Evolutionary conservation across 148 eudicot species (phyloP).

Genomic region (Vaccinium darrowii): DNA sequence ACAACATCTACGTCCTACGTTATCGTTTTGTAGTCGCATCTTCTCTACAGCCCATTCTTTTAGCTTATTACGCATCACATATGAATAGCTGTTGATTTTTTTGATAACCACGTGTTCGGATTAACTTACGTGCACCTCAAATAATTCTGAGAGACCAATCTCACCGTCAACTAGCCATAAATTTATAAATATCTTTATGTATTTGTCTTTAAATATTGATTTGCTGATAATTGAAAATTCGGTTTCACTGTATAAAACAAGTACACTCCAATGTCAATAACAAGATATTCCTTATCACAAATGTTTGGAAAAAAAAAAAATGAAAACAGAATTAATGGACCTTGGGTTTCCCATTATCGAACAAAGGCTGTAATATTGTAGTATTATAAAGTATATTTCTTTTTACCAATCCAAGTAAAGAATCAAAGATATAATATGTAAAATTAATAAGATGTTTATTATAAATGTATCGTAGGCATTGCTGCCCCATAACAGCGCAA

Average conservation of each 20-base stretch:
- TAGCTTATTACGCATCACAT: neutral
- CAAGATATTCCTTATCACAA: neutral
- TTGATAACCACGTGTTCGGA: no score
- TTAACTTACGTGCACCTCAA: no score
- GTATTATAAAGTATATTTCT: neutral
- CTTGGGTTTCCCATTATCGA: conserved; percentile 12
- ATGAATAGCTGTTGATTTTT: neutral
- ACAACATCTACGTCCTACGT: neutral
- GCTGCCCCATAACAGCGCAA: neutral
- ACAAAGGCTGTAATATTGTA: neutral
- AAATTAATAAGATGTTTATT: neutral
- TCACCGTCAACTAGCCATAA: neutral
- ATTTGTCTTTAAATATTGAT: neutral
- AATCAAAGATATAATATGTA: neutral
- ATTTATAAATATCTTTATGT: neutral
- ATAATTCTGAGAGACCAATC: no score
- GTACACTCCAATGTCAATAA: neutral
- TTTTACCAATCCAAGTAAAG: neutral
- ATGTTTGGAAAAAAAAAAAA: neutral
- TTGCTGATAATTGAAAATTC: neutral
- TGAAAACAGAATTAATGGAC: neutral
- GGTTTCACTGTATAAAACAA: neutral
- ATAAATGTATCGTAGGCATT: neutral
- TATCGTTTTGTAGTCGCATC: neutral
- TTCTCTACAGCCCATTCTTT: neutral